Base-by-base conservation (phyloP, 2,329 filamentous ascomycete species). In the Pseudohalonectria lignicola region DNA sequence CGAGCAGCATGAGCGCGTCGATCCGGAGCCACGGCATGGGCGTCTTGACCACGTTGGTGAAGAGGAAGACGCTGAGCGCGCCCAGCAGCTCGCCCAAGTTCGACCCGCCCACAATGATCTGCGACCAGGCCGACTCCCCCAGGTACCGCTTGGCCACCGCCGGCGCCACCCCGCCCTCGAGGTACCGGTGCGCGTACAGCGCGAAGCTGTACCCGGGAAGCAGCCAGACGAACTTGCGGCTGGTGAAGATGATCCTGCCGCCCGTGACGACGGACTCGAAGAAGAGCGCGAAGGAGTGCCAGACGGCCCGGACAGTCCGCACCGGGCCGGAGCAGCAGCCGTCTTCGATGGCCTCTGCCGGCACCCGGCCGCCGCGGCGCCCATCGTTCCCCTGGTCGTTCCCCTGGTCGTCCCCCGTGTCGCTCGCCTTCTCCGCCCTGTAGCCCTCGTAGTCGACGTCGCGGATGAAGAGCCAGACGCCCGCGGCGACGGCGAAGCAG, bases 21-120 rank as follows among this genome's bases (percentile, higher is more conserved):
- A 67, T 47, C 11, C 67, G 62, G 23, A 71, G 53, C 66, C 66
- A 70, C 2, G 64, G 66, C 42, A 71, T 67, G 2, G 67, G 67
- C 2, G 66, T 70, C 20, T 60, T 56, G 37, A 71, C 54, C 31
- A 63, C 44, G 36, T 68, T 66, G 31, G 63, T 67, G 45, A 67
- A 65, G 29, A 70, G 51, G 49, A 70, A 64, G 19, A 71, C 66
- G 40, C 61, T 61, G 9, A 64, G 47, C 3, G 66, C 65, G 15
- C 67, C 67, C 8, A 69, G 49, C 3, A 70, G 53, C 46, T 71
- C 66, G 34, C 67, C 67, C 36, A 68, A 56, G 47, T 70, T 71
- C 8, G 63, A 67, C 5, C 67, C 66, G 26, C 65, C 65, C 18
- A 69, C 63, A 43, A 70, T 65, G 43, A 70, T 64, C 46, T 69